Percentiles rank a stretch among this genome's conserved stretches.
Conservation (phyloP, 2,329 filamentous ascomycete genomes). For the Pseudocercospora cruenta region DNA sequence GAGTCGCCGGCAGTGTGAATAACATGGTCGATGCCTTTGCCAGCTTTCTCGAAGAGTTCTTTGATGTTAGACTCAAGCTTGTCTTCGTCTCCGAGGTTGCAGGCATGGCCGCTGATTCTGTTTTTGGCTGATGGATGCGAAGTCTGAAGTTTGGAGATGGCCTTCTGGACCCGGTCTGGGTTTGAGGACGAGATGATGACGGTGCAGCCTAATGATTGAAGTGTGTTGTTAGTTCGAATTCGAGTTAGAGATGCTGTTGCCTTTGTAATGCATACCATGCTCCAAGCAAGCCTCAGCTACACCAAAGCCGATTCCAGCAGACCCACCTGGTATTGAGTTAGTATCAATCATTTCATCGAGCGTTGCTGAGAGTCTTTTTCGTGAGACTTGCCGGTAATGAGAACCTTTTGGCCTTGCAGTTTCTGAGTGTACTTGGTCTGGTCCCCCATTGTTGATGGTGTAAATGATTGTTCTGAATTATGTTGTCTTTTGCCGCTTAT, state of each 20-base stretch:
- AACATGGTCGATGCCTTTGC: constrained; percentile 57
- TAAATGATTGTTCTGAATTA: not conserved
- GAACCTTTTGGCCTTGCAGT: constrained; percentile 52
- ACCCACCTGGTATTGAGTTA: constrained; percentile 1
- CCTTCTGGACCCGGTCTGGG: constrained; percentile 51
- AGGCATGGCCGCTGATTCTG: constrained; percentile 49
- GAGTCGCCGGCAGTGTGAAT: constrained; percentile 60
- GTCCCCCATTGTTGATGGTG: constrained; percentile 41
- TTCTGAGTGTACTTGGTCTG: constrained; percentile 53
- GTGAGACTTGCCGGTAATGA: constrained; percentile 57
- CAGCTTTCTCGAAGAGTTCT: constrained; percentile 46
- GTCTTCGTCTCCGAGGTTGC: constrained; percentile 52
- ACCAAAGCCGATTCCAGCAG: constrained; percentile 63
- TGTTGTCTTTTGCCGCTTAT: not conserved
- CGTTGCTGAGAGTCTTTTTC: not conserved
- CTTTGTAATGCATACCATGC: constrained; percentile 38
- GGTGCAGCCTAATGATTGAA: constrained; percentile 44
- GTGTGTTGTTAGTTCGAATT: not conserved
- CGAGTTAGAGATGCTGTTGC: not conserved
- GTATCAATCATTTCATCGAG: not conserved
- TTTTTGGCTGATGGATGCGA: constrained; percentile 48
- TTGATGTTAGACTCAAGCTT: constrained; percentile 54
- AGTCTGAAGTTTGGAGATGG: constrained; percentile 50
- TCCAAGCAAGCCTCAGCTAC: constrained; percentile 63
- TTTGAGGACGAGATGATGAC: constrained; percentile 66